Base-by-base conservation (phyloP, 345 rosid genomes). In the Firmiana major region DNA sequence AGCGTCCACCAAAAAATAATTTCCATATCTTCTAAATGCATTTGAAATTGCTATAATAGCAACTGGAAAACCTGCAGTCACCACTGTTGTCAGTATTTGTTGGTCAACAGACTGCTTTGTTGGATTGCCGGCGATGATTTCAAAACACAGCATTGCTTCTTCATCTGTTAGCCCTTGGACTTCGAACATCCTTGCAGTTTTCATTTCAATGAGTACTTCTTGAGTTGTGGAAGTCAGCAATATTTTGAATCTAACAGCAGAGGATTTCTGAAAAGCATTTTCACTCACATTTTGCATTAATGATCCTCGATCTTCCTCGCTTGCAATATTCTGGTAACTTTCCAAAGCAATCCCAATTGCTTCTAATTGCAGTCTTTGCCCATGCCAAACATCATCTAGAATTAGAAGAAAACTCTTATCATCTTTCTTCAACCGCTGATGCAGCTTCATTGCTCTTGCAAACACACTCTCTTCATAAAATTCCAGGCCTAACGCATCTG, bases 61-160 rank as follows among this genome's bases (percentile, higher is more conserved):
- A 19, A 84, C 5, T 0, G 89, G 89, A 62, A 84, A 49, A 8
- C 85, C 85, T 11, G n/a, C 78, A 64, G 85, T n/a, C 4, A 58
- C 76, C 4, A 82, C 40, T 26, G 72, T 42, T n/a, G 1, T 10
- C 22, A 79, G 12, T 38, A 36, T 9, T 13, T 7, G 12, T 9
- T 22, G 38, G 46, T 74, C 7, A 11, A 9, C 53, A 21, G 55
- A 42, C 6, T 21, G 3, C 21, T 9, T 9, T 22, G 59, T 28
- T 21, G 0, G 7, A 28, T 51, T 45, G 4, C 81, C 83, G 4
- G 34, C 83, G 0, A 11, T 67, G 31, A 5, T 79, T 28, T 24
- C 6, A 53, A 82, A 82, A 7, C 79, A 64, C 1, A 21, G 7
- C 80, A 73, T 72, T 3, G 81, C 63, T 43, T 86, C 87, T 0